phyloP scores from a whole-genome alignment of 192 early-diverging fungal genomes.

The Backusella mclennaniae region DNA sequence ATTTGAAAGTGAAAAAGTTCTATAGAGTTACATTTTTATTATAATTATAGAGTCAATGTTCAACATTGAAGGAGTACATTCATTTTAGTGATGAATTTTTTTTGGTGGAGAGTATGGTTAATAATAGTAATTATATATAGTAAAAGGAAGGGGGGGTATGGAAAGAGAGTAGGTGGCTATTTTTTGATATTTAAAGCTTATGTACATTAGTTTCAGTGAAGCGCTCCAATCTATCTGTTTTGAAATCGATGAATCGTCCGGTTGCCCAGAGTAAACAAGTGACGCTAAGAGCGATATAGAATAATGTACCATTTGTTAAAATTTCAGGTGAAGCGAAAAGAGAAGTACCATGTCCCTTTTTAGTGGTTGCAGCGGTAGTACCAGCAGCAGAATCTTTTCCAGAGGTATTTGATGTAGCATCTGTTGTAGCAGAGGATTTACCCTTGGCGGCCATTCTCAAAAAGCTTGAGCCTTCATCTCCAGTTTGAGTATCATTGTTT shows the following conservation, averaged over 20 bases:
- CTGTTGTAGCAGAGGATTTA: not conserved
- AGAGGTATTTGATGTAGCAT: not conserved
- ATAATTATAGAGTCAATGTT: not conserved
- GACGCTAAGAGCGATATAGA: constrained; percentile 24
- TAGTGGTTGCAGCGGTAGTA: not conserved
- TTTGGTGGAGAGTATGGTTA: not conserved
- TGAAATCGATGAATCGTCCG: constrained; percentile 27
- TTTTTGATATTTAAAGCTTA: constrained; percentile 9
- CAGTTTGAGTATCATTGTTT: not conserved
- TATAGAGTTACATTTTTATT: not conserved
- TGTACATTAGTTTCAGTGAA: constrained; percentile 10
- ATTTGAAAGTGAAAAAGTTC: not conserved
- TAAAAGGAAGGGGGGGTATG: not conserved
- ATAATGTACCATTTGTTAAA: constrained; percentile 24
- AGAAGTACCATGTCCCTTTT: not conserved
- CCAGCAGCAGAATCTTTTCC: not conserved
- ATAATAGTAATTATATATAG: not conserved
- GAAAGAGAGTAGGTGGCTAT: not conserved
- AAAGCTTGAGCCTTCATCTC: not conserved
- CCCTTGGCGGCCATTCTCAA: not conserved
- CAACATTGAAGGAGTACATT: not conserved
- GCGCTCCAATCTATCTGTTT: constrained; percentile 22
- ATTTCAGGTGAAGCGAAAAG: constrained; percentile 20
- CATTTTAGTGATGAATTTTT: not conserved
- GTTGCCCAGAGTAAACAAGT: constrained; percentile 29